Base-by-base conservation (phyloP, 345 rosid genomes). In the Ceriops tagal region DNA sequence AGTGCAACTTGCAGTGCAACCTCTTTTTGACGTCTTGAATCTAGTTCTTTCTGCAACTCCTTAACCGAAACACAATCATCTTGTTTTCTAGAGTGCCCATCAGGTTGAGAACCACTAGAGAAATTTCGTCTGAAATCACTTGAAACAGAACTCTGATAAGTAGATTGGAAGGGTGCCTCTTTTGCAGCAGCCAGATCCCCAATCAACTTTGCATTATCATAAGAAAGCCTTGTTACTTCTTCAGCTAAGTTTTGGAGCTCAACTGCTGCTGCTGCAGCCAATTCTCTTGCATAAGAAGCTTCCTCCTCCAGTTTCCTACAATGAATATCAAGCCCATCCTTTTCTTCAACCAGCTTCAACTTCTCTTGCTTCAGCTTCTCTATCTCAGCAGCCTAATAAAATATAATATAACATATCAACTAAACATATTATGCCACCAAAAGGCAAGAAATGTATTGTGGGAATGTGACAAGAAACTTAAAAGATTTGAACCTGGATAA, bases 271-370 rank as follows among this genome's bases (percentile, higher is more conserved):
- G 93, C 88, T 5, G 89, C 77, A 13, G 90, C 93, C 75, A 86
- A 76, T 80, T 84, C 90, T 68, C 86, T 88, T 64, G 93, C 90
- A 80, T 84, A 88, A 52, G 90, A 79, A 62, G 90, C 86, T 83
- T 86, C 90, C 76, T 88, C 89, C 51, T 83, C 83, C 66, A 86
- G 65, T 71, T 86, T 88, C 62, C 69, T 77, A 71, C 82, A 28
- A 15, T 80, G 83, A 77, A 83, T 78, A 70, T 77, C 86, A 72
- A 86, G 83, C 53, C 84, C 87, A 52, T 84, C 86, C 78, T 83
- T 86, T 70, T 83, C 85, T 80, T 86, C 89, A 58, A 53, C 39
- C 70, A 88, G 46, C 61, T 68, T 80, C 43, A 72, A 71, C 65
- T 77, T 82, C 49, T 84, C 90, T 76, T 86, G 85, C 76, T 76